Base-by-base conservation (phyloP, 2,329 filamentous ascomycete genomes). In the Clathrospora elynae region DNA sequence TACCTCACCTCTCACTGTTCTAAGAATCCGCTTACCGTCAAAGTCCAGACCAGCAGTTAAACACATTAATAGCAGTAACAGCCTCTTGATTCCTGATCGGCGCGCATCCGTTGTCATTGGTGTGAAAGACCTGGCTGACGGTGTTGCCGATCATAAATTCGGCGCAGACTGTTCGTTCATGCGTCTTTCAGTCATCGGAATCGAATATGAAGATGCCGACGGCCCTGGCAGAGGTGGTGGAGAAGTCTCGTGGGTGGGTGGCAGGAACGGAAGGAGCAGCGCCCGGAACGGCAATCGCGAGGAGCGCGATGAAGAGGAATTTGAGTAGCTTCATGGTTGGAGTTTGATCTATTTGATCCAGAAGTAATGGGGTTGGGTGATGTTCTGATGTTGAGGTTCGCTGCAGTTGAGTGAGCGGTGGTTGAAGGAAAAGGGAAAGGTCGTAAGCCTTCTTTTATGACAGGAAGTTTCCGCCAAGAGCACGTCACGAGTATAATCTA, bases 91-190 rank as follows among this genome's bases (percentile, higher is more conserved):
- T 28, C 3, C 20, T 6, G 9, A 43, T 24, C 13, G 9, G 16
- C 10, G 24, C 20, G 13, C 41, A 43, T 6, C 41, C 34, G n/a
- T 37, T 17, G 7, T 26, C 36, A 11, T 33, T 20, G 3, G 38
- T 22, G 16, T 32, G 26, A n/a, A n/a, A n/a, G n/a, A n/a, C n/a
- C 13, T 41, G 37, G 17, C 20, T 33, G 12, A 34, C 23, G 5
- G 10, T 38, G 16, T 32, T 23, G 4, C 41, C 41, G 2, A 43
- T 38, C 25, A 37, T 38, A 22, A 33, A 18, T 6, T 43, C 34
- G 16, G 41, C 41, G 5, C 41, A 43, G 11, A 43, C 25, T 17
- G 32, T 25, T 12, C 17, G 17, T 13, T 31, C 8, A 9, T 33
- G 29, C 1, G 28, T 12, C 6, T 38, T 19, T 10, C 34, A 38